A percentile compares a stretch with the other conserved stretches of the same genome.
phyloP scores from a whole-genome alignment of 2,329 filamentous ascomycete genomes.

The Calonectria multiphialidica region DNA sequence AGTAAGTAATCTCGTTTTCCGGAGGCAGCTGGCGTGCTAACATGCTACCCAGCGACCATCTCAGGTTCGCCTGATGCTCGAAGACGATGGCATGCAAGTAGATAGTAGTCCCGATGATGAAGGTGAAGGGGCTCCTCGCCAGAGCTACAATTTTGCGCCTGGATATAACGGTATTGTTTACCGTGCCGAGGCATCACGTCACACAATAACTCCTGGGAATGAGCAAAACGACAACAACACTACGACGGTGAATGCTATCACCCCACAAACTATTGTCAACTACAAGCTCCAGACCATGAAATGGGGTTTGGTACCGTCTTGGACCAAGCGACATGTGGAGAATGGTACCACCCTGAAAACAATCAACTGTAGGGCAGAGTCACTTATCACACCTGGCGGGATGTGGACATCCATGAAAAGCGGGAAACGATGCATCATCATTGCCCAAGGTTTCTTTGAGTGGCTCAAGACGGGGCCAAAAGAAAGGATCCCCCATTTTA shows the following conservation, averaged over 20 bases:
- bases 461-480: slow-evolving; percentile 86
- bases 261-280: slow-evolving; percentile 51
- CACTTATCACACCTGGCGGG: slow-evolving; percentile 78
- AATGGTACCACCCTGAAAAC: slow-evolving; percentile 85
- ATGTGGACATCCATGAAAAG: slow-evolving; percentile 96
- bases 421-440: slow-evolving; percentile 86
- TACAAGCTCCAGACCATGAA: slow-evolving; percentile 95
- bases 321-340: slow-evolving; percentile 87
- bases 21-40: not conserved
- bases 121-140: slow-evolving; percentile 69
- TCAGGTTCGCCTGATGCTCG: slow-evolving; percentile 79
- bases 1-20: slow-evolving; percentile 37
- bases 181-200: slow-evolving; percentile 77
- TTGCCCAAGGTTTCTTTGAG: slow-evolving; percentile 96
- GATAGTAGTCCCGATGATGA: slow-evolving; percentile 80
- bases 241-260: not conserved
- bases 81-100: slow-evolving; percentile 80
- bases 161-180: slow-evolving; percentile 89
- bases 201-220: slow-evolving; percentile 60
- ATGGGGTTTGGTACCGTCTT: slow-evolving; percentile 95
- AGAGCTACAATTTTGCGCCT: slow-evolving; percentile 94
- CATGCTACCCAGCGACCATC: slow-evolving; percentile 72
- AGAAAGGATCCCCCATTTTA: slow-evolving; percentile 87
- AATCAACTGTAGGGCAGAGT: slow-evolving; percentile 96
- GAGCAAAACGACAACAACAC: slow-evolving; percentile 33